Evolutionary conservation across 2,329 filamentous ascomycete species (phyloP), one percentile per base, ranked within the genome.

Genomic region (Curvularia sp.): DNA sequence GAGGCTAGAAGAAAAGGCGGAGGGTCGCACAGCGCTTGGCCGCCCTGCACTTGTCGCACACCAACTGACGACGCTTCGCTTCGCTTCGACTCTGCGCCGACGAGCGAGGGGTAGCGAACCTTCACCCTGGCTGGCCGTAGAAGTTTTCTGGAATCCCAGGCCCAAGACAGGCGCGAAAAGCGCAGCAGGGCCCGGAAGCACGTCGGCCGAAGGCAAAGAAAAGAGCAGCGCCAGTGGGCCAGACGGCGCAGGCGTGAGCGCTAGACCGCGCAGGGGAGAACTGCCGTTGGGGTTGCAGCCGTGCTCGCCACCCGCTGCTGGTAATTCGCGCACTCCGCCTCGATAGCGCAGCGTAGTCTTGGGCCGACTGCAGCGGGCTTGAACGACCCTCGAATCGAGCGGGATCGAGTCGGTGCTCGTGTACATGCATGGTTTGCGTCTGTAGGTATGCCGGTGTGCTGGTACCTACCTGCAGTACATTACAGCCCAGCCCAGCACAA

Each of bases 1-100:
- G 49, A 42, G 47, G 64, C 64, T 70, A 69, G 66, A 70, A 64
- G 55, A 67, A 66, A 68, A 70, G 59, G 67, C 66, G 67, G 67
- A 69, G 63, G 64, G 47, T 38, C 33, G 63, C 48, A 46, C 60
- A 56, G 58, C 60, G 58, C 63, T 61, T 61, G 61, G 55, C 42
- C 42, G 57, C 48, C 55, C 12, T 24, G 41, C 22, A 43, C 31
- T 33, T 26, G 31, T 13, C 10, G 10, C 13, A 10, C 33, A n/a
- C 15, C 33, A n/a, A n/a, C 12, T 38, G 33, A 38, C 33, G 33
- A 51, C 44, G 53, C 12, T 57, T 61, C 60, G 57, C 57, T 56
- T 53, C 56, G 52, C 44, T 55, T 53, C 57, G 18, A 18, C 18
- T 18, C 18, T 48, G 53, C 38, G 51, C 57, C 59, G 58, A 61